Conservation (phyloP, 495 filamentous ascomycete genomes). For the Acidomyces sp. region DNA sequence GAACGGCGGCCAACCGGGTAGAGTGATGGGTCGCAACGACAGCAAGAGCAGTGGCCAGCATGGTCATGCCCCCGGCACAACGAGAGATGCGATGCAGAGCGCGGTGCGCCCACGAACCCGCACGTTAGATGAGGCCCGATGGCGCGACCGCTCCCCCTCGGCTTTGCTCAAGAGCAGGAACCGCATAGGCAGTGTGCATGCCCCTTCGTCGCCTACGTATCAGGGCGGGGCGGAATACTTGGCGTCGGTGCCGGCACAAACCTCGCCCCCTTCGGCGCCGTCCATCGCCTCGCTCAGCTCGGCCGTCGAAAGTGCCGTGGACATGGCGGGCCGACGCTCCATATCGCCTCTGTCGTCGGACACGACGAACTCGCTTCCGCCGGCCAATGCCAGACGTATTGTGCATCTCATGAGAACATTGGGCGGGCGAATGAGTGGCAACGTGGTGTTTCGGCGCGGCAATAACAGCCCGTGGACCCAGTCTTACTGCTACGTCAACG, state of each 20-base stretch:
- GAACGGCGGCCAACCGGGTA: constrained; percentile 3
- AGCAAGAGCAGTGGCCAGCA: constrained; percentile 13
- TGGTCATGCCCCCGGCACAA: not conserved
- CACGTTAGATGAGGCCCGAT: constrained; percentile 28
- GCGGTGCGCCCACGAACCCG: constrained; percentile 27
- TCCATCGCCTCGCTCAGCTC: constrained; percentile 10
- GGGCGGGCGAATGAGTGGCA: constrained; percentile 57
- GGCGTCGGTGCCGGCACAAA: constrained; percentile 14
- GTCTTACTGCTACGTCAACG: constrained; percentile 54
- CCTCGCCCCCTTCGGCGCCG: constrained; percentile 13
- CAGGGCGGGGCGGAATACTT: constrained; percentile 17
- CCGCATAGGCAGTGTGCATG: constrained; percentile 29
- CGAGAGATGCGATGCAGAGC: constrained; percentile 6
- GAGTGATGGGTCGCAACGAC: constrained; percentile 13
- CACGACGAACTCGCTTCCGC: constrained; percentile 31
- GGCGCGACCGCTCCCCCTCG: constrained; percentile 24
- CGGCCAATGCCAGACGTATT: constrained; percentile 49
- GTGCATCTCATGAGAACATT: constrained; percentile 54
- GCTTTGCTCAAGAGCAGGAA: constrained; percentile 25
- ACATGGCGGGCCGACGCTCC: constrained; percentile 5
- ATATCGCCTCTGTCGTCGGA: constrained; percentile 14
- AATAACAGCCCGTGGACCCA: constrained; percentile 42
- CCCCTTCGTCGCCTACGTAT: constrained; percentile 8
- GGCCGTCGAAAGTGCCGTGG: constrained; percentile 5
- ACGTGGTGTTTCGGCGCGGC: constrained; percentile 49